Conservation (phyloP, 2,329 filamentous ascomycete genomes). For the Annulohypoxylon truncatum region DNA sequence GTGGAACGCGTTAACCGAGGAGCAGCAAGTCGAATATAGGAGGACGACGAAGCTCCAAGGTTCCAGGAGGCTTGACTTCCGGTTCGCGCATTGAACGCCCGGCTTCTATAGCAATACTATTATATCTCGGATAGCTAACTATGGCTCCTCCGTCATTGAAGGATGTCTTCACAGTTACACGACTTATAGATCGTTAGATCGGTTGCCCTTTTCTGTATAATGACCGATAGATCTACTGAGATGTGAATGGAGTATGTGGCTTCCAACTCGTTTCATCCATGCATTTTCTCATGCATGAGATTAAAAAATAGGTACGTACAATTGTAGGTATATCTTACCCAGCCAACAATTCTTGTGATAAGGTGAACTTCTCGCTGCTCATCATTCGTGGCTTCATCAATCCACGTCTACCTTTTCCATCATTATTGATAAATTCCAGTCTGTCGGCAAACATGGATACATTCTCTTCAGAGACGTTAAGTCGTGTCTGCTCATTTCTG, state of each 20-base stretch:
- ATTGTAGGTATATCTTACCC: too few species aligned
- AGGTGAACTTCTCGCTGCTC: not conserved
- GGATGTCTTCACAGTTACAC: not conserved
- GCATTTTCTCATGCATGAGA: too few species aligned
- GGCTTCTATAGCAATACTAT: too few species aligned
- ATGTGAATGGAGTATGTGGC: not conserved
- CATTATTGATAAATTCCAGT: not conserved
- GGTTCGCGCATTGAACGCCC: constrained; percentile 28
- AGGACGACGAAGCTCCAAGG: constrained; percentile 38
- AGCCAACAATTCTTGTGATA: not conserved
- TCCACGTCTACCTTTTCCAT: not conserved
- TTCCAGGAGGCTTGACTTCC: constrained; percentile 37
- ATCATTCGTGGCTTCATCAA: not conserved
- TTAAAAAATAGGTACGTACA: too few species aligned
- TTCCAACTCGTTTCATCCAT: not conserved
- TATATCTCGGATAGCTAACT: too few species aligned
- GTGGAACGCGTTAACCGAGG: constrained; percentile 62
- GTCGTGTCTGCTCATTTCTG: not conserved
- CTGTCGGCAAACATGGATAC: not conserved
- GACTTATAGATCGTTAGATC: not conserved
- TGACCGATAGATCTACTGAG: not conserved
- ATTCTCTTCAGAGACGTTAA: not conserved
- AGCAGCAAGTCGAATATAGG: constrained; percentile 61
- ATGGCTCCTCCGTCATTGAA: not conserved
- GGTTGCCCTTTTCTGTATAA: not conserved